These are phyloP conservation scores for Leccinum subgranulosum DNA, from an alignment of 768 basidiomycete genomes.

Conservation along the genomic window DNA sequence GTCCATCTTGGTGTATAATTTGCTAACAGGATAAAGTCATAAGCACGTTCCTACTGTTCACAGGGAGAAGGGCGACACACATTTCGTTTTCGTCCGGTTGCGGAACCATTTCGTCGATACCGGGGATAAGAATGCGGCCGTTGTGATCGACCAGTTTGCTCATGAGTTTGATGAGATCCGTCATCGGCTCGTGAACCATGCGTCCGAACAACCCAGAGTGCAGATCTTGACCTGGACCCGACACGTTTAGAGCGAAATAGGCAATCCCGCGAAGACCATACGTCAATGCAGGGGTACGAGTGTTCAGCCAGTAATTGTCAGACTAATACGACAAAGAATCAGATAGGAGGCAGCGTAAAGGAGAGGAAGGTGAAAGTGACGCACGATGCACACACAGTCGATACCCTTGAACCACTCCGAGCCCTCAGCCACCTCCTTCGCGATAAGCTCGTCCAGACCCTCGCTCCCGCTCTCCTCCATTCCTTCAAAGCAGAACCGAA, in stretches of 20 bases:
- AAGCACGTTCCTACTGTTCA: not conserved
- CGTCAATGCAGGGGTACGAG: constrained; percentile 74
- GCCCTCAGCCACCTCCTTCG: constrained; percentile 64
- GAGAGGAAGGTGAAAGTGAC: constrained; percentile 19
- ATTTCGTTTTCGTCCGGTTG: constrained; percentile 70
- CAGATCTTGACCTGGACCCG: constrained; percentile 83
- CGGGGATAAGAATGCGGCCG: constrained; percentile 87
- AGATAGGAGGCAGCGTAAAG: not conserved
- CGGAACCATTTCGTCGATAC: constrained; percentile 81
- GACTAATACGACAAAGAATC: constrained; percentile 45
- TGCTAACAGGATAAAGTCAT: constrained; percentile 33
- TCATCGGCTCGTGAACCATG: constrained; percentile 90
- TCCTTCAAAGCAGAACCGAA: constrained; percentile 91
- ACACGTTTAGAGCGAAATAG: constrained; percentile 80
- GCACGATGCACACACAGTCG: constrained; percentile 90
- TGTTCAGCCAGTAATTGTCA: constrained; percentile 94
- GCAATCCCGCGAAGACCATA: constrained; percentile 87
- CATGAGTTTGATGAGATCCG: constrained; percentile 82
- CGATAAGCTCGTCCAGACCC: constrained; percentile 85
- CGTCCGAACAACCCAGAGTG: constrained; percentile 89
- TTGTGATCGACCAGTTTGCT: constrained; percentile 75
- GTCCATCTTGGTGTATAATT: constrained; percentile 71
- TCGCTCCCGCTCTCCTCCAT: constrained; percentile 97
- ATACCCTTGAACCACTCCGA: constrained; percentile 78
- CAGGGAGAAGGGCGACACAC: constrained; percentile 33